These are phyloP conservation scores for Phtheirospermum japonicum DNA, from an alignment of 257 asterid genomes.

Conservation along the genomic window DNA sequence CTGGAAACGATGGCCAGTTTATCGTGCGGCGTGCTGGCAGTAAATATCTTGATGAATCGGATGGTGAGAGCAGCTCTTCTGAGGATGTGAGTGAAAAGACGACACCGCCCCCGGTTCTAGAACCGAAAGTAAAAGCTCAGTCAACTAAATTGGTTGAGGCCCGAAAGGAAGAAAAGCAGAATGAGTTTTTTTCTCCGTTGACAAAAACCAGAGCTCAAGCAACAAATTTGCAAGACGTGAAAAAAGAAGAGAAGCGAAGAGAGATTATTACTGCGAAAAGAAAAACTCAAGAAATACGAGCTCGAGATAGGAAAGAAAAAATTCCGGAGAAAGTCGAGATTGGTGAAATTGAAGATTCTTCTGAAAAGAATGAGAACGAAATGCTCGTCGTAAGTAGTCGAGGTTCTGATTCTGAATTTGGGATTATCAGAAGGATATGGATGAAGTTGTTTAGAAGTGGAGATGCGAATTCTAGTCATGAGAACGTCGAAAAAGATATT, in stretches of 20 bases:
- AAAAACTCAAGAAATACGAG: conserved; percentile 28
- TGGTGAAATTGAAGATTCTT: conserved; percentile 30
- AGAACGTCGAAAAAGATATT: conserved; percentile 26
- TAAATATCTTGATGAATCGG: conserved; percentile 10
- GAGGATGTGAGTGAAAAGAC: conserved; percentile 36
- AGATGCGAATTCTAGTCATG: conserved; percentile 27
- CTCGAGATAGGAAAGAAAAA: conserved; percentile 27
- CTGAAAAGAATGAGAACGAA: conserved; percentile 31
- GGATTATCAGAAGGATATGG: conserved; percentile 49
- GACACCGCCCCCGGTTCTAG: conserved; percentile 20
- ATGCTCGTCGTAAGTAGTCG: conserved; percentile 23
- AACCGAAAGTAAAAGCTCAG: conserved; percentile 30
- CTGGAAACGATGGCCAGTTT: conserved; percentile 38
- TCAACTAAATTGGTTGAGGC: conserved; percentile 26
- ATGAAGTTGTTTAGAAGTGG: conserved; percentile 48
- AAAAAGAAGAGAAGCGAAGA: conserved; percentile 26
- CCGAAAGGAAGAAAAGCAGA: conserved; percentile 30
- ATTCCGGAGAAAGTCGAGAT: conserved; percentile 31
- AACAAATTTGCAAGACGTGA: conserved; percentile 26
- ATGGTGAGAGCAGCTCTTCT: conserved; percentile 30
- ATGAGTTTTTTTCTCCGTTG: conserved; percentile 24
- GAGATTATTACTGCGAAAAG: conserved; percentile 21
- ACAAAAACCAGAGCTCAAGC: conserved; percentile 24
- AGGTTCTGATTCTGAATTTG: conserved; percentile 37
- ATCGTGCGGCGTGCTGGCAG: conserved; percentile 30